phyloP scores from a whole-genome alignment of 106 monocot species.

The Dendrobium officinale region DNA sequence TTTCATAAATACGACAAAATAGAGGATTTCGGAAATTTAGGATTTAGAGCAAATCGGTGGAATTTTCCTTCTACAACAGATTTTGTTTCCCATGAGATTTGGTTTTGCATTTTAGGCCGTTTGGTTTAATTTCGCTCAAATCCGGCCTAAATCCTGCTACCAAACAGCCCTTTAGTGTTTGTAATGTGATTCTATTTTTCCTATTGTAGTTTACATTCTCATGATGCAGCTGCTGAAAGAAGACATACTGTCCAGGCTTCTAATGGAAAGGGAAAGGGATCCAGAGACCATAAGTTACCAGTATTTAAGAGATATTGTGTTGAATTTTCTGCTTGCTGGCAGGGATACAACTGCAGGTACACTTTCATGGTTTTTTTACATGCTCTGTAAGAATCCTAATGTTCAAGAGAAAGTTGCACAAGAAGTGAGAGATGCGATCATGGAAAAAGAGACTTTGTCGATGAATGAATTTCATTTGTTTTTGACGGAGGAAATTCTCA shows the following conservation, averaged over 20 bases:
- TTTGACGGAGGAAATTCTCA: slow-evolving; percentile 38
- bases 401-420: slow-evolving; percentile 43
- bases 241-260: slow-evolving; percentile 46
- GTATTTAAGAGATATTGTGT: slow-evolving; percentile 55
- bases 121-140: too few relatives aligned
- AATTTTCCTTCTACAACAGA: too few relatives aligned
- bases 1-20: too few relatives aligned
- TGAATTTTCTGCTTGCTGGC: slow-evolving; percentile 59
- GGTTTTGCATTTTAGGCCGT: too few relatives aligned
- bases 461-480: slow-evolving; percentile 11
- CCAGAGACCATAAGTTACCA: slow-evolving; percentile 20
- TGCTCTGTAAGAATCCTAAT: slow-evolving; percentile 39
- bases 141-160: too few relatives aligned
- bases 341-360: slow-evolving; percentile 63
- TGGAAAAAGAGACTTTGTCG: neutral
- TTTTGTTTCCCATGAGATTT: too few relatives aligned
- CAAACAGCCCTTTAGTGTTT: neutral
- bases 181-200: too few relatives aligned
- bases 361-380: slow-evolving; percentile 59
- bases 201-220: neutral
- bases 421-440: slow-evolving; percentile 33
- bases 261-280: slow-evolving; percentile 25
- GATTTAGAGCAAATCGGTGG: too few relatives aligned
- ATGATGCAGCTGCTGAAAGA: slow-evolving; percentile 25
- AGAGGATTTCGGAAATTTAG: too few relatives aligned